Evolutionary conservation across 1,139 yeast species (phyloP).

Genomic region (Taphrina wiesneri): DNA sequence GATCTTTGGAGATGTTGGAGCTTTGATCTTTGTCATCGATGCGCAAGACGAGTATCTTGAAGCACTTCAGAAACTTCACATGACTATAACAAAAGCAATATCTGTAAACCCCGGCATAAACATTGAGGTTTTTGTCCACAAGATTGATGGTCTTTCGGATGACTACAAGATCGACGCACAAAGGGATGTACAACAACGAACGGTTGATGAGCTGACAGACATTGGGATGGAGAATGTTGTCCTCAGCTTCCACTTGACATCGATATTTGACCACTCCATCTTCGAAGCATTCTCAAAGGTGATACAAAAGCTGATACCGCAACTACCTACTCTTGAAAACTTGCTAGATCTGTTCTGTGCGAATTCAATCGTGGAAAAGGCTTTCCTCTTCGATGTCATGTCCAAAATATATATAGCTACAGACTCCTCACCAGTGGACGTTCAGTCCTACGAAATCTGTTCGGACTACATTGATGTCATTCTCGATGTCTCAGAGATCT

Average conservation of each 20-base stretch:
- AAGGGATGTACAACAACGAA: conserved; percentile 92
- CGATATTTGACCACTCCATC: conserved; percentile 92
- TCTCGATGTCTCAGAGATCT: conserved; percentile 66
- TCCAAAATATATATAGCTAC: conserved; percentile 96
- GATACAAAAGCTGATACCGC: conserved; percentile 86
- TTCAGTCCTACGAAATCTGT: conserved; percentile 92
- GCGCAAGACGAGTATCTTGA: conserved; percentile 87
- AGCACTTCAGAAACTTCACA: conserved; percentile 83
- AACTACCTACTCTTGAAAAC: conserved; percentile 82
- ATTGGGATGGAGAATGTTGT: conserved; percentile 89
- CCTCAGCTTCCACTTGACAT: conserved; percentile 84
- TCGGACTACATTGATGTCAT: conserved; percentile 96
- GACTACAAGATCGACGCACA: conserved; percentile 84
- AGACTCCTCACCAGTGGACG: conserved; percentile 92
- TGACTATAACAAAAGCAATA: conserved; percentile 85
- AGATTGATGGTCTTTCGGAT: conserved; percentile 91
- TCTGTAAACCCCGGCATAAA: conserved; percentile 82
- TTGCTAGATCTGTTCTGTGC: conserved; percentile 77
- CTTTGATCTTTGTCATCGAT: conserved; percentile 90
- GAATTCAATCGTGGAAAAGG: conserved; percentile 87
- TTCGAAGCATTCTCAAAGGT: conserved; percentile 94
- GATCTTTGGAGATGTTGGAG: conserved; percentile 81
- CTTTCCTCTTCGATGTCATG: conserved; percentile 84
- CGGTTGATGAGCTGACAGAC: conserved; percentile 88
- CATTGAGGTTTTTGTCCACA: conserved; percentile 89